phyloP scores from a whole-genome alignment of 148 eudicot species.

The Vaccinium corymbosum region DNA sequence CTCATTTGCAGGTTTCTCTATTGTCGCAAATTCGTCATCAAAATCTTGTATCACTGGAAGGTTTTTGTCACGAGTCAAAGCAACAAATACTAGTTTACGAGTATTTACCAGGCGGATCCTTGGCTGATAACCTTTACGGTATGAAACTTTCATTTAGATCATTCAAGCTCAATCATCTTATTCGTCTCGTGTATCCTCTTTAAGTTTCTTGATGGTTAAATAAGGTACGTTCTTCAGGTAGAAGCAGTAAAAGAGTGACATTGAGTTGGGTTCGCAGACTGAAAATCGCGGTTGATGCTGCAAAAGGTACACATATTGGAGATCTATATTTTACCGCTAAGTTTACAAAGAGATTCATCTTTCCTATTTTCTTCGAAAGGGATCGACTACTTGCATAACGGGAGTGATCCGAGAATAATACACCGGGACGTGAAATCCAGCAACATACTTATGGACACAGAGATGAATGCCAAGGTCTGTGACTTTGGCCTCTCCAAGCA shows the following conservation, averaged over 20 bases:
- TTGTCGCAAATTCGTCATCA: constrained; percentile 74
- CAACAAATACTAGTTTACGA: constrained; percentile 81
- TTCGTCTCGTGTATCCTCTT: neutral
- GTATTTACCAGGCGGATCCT: constrained; percentile 78
- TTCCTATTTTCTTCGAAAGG: constrained; percentile 27
- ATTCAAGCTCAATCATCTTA: neutral
- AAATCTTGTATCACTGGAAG: constrained; percentile 76
- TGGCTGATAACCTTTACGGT: constrained; percentile 86
- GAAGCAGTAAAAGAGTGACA: constrained; percentile 49
- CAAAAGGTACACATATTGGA: constrained; percentile 47
- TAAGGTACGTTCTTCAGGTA: constrained; percentile 33
- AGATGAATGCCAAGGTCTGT: constrained; percentile 74
- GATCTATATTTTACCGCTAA: too few relatives aligned
- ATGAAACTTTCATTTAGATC: neutral
- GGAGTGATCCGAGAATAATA: constrained; percentile 71
- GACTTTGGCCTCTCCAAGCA: constrained; percentile 87
- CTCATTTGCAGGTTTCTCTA: constrained; percentile 46
- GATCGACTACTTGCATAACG: constrained; percentile 77
- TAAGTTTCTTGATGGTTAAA: neutral
- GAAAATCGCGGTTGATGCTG: constrained; percentile 86
- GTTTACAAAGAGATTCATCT: neutral
- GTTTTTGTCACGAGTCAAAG: constrained; percentile 67
- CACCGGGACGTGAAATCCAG: constrained; percentile 84
- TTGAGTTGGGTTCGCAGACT: constrained; percentile 78
- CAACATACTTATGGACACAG: constrained; percentile 68